Evolutionary conservation across 495 filamentous ascomycete genomes (phyloP).

Genomic region (Parmelia sp.): DNA sequence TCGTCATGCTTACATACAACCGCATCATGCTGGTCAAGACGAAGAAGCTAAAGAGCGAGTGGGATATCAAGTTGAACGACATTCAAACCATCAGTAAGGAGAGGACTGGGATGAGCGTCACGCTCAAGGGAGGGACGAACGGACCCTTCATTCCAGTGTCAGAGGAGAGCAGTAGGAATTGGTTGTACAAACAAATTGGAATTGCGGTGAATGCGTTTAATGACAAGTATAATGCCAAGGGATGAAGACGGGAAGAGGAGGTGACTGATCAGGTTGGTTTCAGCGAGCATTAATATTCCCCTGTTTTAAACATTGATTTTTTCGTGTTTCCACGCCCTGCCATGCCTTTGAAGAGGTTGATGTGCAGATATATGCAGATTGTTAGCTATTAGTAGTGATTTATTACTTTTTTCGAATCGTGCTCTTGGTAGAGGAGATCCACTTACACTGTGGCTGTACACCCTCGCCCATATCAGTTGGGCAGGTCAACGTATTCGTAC

Average conservation of each 20-base stretch:
- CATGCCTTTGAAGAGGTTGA: background rate
- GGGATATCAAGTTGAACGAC: constrained; percentile 93
- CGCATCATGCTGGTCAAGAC: constrained; percentile 85
- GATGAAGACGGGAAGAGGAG: constrained; percentile 27
- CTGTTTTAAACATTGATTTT: background rate
- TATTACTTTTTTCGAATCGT: no score
- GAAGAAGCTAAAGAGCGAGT: constrained; percentile 77
- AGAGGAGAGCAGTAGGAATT: constrained; percentile 81
- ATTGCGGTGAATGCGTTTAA: constrained; percentile 66
- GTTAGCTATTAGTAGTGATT: background rate
- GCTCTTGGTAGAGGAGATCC: no score
- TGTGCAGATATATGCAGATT: background rate
- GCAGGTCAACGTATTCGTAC: no score
- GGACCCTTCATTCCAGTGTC: constrained; percentile 92
- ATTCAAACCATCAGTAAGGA: constrained; percentile 97
- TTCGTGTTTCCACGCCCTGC: background rate
- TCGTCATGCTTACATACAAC: constrained; percentile 91
- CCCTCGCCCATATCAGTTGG: no score
- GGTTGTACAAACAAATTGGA: constrained; percentile 70
- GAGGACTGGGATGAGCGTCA: constrained; percentile 83
- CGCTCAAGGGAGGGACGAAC: constrained; percentile 81
- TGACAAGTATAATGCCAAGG: constrained; percentile 60
- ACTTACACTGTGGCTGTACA: no score
- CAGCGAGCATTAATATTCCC: constrained; percentile 11
- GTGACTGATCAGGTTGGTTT: background rate